Conservation (phyloP, 208 protist genomes). For the Cochliopodium minus region DNA sequence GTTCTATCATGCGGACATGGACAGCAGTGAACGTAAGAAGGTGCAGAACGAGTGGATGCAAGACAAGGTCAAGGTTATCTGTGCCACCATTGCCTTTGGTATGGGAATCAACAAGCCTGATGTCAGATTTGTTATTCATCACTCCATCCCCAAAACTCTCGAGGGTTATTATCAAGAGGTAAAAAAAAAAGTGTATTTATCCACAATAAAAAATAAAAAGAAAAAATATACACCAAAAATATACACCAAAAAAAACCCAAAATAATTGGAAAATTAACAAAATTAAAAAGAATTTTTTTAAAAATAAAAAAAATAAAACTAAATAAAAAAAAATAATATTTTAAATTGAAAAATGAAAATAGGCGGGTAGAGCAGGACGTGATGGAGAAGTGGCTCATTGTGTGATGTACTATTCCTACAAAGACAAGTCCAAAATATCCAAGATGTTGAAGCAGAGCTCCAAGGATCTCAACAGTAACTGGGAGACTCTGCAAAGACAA, state of each 20-base stretch:
- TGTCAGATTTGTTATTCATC: conserved; percentile 87
- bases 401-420: conserved; percentile 19
- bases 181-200: background rate
- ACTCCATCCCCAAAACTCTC: conserved; percentile 69
- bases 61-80: conserved; percentile 34
- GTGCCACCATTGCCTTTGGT: conserved; percentile 59
- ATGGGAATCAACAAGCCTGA: conserved; percentile 83
- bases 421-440: conserved; percentile 6
- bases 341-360: too few species aligned
- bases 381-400: conserved; percentile 22
- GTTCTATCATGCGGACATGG: conserved; percentile 16
- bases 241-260: background rate
- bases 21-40: conserved; percentile 4
- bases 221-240: background rate
- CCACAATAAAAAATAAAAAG: background rate
- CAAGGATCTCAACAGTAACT: background rate
- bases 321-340: conserved; percentile 22
- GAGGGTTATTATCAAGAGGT: conserved; percentile 92
- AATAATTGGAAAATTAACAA: background rate
- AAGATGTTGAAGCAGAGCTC: conserved; percentile 1
- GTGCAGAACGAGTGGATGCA: conserved; percentile 28
- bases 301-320: background rate
- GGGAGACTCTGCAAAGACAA: background rate
- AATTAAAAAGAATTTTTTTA: background rate
- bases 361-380: conserved; percentile 31